Conservation (phyloP, 2,329 filamentous ascomycete genomes). For the Fusarium miscanthi region DNA sequence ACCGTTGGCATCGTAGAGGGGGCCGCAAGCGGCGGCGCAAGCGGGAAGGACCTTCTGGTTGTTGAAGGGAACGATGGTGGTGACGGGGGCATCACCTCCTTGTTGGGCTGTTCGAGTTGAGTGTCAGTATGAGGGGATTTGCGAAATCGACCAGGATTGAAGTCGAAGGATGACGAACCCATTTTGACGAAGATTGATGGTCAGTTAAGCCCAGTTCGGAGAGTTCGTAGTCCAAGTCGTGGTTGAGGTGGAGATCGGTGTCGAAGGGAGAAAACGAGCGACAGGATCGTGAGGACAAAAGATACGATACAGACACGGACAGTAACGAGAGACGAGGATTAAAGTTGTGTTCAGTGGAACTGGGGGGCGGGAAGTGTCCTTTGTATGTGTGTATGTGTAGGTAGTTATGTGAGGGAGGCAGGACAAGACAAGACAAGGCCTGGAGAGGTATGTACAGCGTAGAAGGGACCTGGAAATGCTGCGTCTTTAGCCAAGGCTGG, state of each 20-base stretch:
- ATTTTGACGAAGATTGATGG: constrained; percentile 48
- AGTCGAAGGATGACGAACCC: constrained; percentile 46
- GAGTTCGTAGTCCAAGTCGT: background rate
- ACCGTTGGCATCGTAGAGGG: constrained; percentile 76
- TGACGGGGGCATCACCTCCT: constrained; percentile 45
- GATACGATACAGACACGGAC: background rate
- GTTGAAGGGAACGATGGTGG: constrained; percentile 67
- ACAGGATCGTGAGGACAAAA: background rate
- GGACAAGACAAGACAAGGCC: background rate
- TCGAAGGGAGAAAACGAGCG: constrained; percentile 20
- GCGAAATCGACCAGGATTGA: constrained; percentile 5
- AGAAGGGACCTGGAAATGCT: background rate
- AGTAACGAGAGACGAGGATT: constrained; percentile 22
- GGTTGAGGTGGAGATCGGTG: background rate
- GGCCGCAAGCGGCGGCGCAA: constrained; percentile 69
- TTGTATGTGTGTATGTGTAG: constrained; percentile 3
- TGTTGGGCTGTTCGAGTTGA: constrained; percentile 15
- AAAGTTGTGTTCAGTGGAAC: constrained; percentile 31
- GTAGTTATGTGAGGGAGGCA: constrained; percentile 5
- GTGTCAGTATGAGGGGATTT: constrained; percentile 33
- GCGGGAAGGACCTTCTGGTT: constrained; percentile 62
- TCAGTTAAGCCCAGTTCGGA: background rate
- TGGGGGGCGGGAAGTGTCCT: constrained; percentile 22
- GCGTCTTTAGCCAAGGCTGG: constrained; percentile 34
- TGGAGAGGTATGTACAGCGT: background rate